Evolutionary conservation across 176 grass and related monocot species (phyloP).

Genomic region (Carex cristatella): DNA sequence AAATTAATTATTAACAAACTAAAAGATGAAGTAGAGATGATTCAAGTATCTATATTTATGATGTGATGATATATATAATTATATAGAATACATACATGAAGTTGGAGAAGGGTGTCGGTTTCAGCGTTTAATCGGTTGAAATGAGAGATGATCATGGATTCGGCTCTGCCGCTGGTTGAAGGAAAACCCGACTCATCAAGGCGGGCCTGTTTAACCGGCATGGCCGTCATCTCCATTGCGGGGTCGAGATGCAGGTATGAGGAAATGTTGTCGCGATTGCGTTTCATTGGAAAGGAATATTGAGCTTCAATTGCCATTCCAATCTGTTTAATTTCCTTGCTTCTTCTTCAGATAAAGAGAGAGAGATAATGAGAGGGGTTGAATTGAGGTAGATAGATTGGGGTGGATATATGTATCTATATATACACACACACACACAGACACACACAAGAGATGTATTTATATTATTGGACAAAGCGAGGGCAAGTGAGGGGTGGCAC

Average conservation of each 20-base stretch:
- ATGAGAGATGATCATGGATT: not conserved
- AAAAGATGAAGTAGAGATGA: not conserved
- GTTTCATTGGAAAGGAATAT: constrained; percentile 33
- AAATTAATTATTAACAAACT: not conserved
- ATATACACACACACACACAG: not conserved
- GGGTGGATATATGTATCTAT: not conserved
- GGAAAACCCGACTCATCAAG: constrained; percentile 12
- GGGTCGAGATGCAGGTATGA: constrained; percentile 17
- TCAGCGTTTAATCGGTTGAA: constrained; percentile 31
- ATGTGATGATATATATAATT: not conserved
- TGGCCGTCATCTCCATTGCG: not conserved
- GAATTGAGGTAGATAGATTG: not conserved
- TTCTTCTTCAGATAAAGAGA: not conserved
- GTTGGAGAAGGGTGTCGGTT: constrained; percentile 40
- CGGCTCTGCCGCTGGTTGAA: constrained; percentile 49
- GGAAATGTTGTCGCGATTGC: constrained; percentile 19
- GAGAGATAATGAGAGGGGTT: not conserved
- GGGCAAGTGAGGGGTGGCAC: not conserved
- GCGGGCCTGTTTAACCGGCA: not conserved
- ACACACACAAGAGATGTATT: constrained; percentile 5
- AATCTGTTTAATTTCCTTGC: not conserved
- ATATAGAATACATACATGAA: constrained; percentile 23
- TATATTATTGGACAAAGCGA: constrained; percentile 1
- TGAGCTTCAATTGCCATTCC: constrained; percentile 61
- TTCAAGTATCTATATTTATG: not conserved